Base-by-base conservation (phyloP, 345 rosid genomes). In the Erucastrum elatum region DNA sequence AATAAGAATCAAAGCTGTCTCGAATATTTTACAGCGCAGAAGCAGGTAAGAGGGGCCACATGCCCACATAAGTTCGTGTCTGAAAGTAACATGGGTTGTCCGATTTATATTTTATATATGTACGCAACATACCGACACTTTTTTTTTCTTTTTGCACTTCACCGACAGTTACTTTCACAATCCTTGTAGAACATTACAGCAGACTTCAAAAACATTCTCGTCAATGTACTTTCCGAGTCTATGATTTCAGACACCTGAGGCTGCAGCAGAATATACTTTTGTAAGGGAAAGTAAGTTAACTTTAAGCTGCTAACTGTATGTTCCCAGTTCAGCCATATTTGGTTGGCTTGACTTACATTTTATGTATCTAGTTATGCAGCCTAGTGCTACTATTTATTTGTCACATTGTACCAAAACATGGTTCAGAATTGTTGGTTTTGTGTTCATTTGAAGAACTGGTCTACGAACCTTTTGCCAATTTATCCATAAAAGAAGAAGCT, bases 221-320 rank as follows among this genome's bases (percentile, higher is more conserved):
- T 69, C 97, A 94, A 59, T 80, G 90, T 70, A 85, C 82, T 88
- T 86, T 91, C 63, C 97, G 83, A 16, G 44, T 83, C 82, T 35
- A 94, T 75, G 68, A 94, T 85, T 83, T 71, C 86, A 37, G 88
- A 85, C 55, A 92, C 88, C n/a, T 94, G 97, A 66, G 94, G 91
- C 77, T 80, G 90, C 56, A 92, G 79, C 93, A 92, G 27, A 68
- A 4, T 53, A 17, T 53, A 53, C 25, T 12, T 16, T 0, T 68
- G 53, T 5, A 7, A 59, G 25, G 44, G 31, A 68, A 68, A 59
- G 25, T n/a, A 33, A 8, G 21, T 37, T 64, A 30, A 44, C 30
- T 75, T 31, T 53, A 34, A 66, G 72, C 72, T 34, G 71, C 29
- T 75, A 49, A n/a, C 60, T 55, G 60, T 55, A 29, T 26, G 8